These are phyloP conservation scores for Pochonia chlamydosporia DNA, from an alignment of 2,329 filamentous ascomycete genomes.

Conservation along the genomic window DNA sequence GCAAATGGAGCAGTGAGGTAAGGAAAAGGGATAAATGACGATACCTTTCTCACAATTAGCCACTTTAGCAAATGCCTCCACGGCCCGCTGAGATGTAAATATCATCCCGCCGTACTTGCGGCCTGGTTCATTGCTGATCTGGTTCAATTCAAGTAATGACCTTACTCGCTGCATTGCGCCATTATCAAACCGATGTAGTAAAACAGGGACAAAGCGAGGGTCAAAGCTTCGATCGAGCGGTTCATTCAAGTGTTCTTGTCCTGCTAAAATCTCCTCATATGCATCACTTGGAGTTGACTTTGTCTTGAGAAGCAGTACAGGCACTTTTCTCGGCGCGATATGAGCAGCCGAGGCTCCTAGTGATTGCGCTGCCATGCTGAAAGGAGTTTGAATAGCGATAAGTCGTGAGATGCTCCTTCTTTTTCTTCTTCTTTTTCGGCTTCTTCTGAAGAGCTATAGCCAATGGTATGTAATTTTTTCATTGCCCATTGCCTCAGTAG, in stretches of 20 bases:
- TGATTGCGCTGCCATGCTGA: not conserved
- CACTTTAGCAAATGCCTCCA: slow-evolving; percentile 67
- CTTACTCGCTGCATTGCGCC: slow-evolving; percentile 50
- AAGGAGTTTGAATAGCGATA: not conserved
- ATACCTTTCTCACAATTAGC: slow-evolving; percentile 46
- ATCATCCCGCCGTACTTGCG: slow-evolving; percentile 67
- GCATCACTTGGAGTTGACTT: slow-evolving; percentile 64
- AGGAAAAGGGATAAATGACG: not conserved
- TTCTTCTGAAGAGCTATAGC: not conserved
- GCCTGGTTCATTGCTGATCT: slow-evolving; percentile 31
- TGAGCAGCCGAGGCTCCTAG: not conserved
- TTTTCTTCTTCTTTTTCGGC: too few relatives aligned
- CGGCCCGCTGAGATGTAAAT: slow-evolving; percentile 78
- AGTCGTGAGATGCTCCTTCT: too few relatives aligned
- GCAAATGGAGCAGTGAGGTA: not conserved
- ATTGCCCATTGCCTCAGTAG: too few relatives aligned
- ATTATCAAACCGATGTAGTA: slow-evolving; percentile 64
- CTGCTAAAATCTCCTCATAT: slow-evolving; percentile 59
- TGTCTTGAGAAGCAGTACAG: slow-evolving; percentile 72
- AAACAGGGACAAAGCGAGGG: slow-evolving; percentile 69
- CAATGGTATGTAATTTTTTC: not conserved
- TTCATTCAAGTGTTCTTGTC: slow-evolving; percentile 10
- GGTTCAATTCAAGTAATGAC: slow-evolving; percentile 37
- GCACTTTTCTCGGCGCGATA: slow-evolving; percentile 13
- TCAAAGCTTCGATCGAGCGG: slow-evolving; percentile 40